Percentiles rank a stretch among this genome's conserved stretches.
Conservation (phyloP, 2,329 filamentous ascomycete species). For the Claviceps spartinae region DNA sequence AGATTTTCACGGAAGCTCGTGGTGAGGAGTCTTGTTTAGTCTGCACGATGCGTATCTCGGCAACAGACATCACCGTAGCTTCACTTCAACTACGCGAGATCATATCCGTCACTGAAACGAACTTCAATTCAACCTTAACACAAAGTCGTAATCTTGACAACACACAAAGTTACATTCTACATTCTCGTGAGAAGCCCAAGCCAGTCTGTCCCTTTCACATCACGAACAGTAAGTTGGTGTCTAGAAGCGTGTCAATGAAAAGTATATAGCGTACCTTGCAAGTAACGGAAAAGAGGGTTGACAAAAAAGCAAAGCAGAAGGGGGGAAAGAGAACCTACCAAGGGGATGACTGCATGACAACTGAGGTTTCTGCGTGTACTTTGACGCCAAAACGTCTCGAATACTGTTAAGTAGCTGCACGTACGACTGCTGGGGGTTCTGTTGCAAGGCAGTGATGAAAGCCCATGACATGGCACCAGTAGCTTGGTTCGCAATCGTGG, state of each 20-base stretch:
- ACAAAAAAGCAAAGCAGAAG: no score
- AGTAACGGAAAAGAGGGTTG: background rate
- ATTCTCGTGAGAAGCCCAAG: background rate
- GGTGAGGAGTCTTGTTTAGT: no score
- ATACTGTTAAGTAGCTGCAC: constrained; percentile 92
- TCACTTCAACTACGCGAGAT: background rate
- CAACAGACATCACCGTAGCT: background rate
- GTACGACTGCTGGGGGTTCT: constrained; percentile 92
- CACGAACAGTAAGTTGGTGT: constrained; percentile 52
- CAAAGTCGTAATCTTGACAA: no score
- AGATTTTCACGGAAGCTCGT: no score
- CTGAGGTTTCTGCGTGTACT: constrained; percentile 92
- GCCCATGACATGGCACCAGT: constrained; percentile 98
- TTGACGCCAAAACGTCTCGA: constrained; percentile 71
- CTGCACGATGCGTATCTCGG: background rate
- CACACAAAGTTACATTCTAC: background rate
- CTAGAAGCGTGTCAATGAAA: constrained; percentile 20
- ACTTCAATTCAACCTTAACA: background rate
- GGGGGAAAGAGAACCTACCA: constrained; percentile 43
- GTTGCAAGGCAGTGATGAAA: constrained; percentile 81
- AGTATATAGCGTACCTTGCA: background rate
- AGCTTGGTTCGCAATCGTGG: constrained; percentile 73
- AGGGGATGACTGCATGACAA: constrained; percentile 91
- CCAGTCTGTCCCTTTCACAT: constrained; percentile 30
- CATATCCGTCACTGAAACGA: background rate